Conservation (phyloP, 805 yeast species). For the Nakazawaea peltata region DNA sequence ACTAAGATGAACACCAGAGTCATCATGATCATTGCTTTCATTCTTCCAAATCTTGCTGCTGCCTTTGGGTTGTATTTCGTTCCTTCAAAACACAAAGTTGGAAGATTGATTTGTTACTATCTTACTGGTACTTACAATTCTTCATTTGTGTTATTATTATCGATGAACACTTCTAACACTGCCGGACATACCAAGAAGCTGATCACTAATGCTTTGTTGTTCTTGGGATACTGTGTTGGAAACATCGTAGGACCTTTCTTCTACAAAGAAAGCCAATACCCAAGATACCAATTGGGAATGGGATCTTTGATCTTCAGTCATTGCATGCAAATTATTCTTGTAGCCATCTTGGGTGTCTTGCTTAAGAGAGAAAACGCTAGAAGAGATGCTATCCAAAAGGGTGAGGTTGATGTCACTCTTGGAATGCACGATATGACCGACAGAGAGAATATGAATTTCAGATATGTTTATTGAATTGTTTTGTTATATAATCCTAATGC, state of each 20-base stretch:
- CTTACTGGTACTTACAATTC: constrained; percentile 10
- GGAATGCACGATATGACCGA: constrained; percentile 16
- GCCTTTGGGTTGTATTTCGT: constrained; percentile 14
- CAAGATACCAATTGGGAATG: constrained; percentile 20
- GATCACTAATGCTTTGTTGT: constrained; percentile 24
- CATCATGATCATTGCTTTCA: constrained; percentile 3
- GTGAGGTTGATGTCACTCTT: not conserved
- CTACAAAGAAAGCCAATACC: constrained; percentile 23
- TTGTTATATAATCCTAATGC: constrained; percentile 68
- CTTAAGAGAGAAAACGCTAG: constrained; percentile 6
- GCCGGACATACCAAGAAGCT: constrained; percentile 31
- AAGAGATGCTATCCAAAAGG: constrained; percentile 6
- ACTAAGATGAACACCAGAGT: not conserved
- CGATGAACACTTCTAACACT: constrained; percentile 26
- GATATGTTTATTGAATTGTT: constrained; percentile 10
- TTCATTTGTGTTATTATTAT: constrained; percentile 16
- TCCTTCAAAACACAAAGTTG: constrained; percentile 7
- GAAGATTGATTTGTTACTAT: constrained; percentile 8
- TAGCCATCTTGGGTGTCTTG: constrained; percentile 1
- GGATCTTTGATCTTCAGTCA: constrained; percentile 10
- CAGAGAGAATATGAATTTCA: constrained; percentile 16
- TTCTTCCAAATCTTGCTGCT: constrained; percentile 3
- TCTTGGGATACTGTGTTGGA: constrained; percentile 28
- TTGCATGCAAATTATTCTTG: constrained; percentile 4
- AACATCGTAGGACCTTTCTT: constrained; percentile 30